Base-by-base conservation (phyloP, 2,329 filamentous ascomycete genomes). In the Pyrenophora tritici-repentis region DNA sequence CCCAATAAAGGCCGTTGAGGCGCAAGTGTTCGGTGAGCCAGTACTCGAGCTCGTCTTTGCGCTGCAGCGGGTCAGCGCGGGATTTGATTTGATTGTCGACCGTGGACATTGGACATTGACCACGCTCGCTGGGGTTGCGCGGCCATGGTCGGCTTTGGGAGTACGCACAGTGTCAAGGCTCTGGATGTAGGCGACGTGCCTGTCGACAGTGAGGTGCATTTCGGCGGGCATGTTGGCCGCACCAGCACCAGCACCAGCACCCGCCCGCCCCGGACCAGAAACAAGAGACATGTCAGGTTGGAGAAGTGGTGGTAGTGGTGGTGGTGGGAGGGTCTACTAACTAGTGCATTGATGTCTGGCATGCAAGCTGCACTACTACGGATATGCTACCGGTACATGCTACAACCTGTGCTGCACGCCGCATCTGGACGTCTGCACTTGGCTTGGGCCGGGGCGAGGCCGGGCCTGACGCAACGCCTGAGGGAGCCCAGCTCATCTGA, bases 1-100 rank as follows among this genome's bases (percentile, higher is more conserved):
- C 94, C 94, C 94, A 99, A 76, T 99, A 99, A 40, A 99, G 84
- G 37, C 94, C 94, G 72, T 94, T 97, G 50, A 99, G 83, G 55
- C 94, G 91, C 61, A 99, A 82, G 73, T 99, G 94, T 76, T 99
- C 93, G 12, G 94, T 99, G 71, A 97, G 81, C 89, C 93, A 97
- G 79, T 97, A 99, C 74, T 97, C 91, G 65, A 96, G 86, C 76
- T 97, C 90, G 80, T 97, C 91, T 78, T 89, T 91, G 71, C 89
- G 87, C 85, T 88, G 76, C 64, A 67, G 63, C 67, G 56, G 55
- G 66, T 79, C 68, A 77, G 76, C 67, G 68, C 64, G 55, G 57
- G 51, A 60, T 46, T 53, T 31, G 55, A 48, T 33, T 41, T 52
- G 50, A 54, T 42, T 40, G 10, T 29, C 24, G 8, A 10, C n/a